phyloP scores from a whole-genome alignment of 2,329 filamentous ascomycete species.

The Basipetospora chlamydospora region DNA sequence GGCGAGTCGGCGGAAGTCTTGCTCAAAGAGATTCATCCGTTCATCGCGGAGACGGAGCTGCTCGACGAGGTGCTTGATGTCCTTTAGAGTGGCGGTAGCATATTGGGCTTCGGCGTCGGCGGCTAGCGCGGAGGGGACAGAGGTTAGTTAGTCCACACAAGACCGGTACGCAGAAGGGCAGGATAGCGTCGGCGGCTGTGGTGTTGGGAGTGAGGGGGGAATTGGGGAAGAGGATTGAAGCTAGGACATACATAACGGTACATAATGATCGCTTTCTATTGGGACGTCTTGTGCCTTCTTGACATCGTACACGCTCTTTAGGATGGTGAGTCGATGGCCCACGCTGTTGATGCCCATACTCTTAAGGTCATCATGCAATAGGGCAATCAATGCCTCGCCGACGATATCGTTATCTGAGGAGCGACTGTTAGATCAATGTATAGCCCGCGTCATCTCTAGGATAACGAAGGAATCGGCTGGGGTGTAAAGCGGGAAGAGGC shows the following conservation, averaged over 20 bases:
- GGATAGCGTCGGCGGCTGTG: too few relatives aligned
- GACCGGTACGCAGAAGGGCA: background rate
- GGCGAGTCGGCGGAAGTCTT: constrained; percentile 66
- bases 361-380: constrained; percentile 87
- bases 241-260: constrained; percentile 64
- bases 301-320: constrained; percentile 92
- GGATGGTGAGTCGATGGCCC: constrained; percentile 82
- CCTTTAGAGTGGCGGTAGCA: constrained; percentile 77
- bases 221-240: constrained; percentile 1
- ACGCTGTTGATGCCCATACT: constrained; percentile 89
- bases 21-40: constrained; percentile 69
- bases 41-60: constrained; percentile 84
- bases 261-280: constrained; percentile 83
- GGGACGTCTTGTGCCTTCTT: constrained; percentile 89
- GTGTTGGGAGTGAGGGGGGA: background rate
- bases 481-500: background rate
- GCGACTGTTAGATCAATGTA: background rate
- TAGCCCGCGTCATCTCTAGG: background rate
- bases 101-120: constrained; percentile 81
- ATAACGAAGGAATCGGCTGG: background rate
- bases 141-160: constrained; percentile 4
- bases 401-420: constrained; percentile 77
- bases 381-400: constrained; percentile 74
- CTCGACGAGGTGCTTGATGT: constrained; percentile 81
- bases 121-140: constrained; percentile 35